These are phyloP conservation scores for Cymbopogon flexuosus DNA, from an alignment of 202 grass and related monocot genomes.

Conservation along the genomic window DNA sequence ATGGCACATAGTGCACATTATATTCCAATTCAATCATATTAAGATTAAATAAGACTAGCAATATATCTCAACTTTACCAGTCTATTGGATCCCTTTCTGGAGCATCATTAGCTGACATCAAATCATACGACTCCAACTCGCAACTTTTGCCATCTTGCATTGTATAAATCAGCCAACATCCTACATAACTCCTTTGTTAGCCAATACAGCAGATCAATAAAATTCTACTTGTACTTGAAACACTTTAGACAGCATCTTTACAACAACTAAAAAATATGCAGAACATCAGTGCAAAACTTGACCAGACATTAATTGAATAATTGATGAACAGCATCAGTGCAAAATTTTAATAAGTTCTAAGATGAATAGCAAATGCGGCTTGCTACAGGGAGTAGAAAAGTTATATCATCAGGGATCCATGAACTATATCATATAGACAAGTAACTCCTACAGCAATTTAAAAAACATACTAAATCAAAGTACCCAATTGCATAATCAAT, in stretches of 20 bases:
- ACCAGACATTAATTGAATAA: constrained; percentile 11
- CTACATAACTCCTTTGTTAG: constrained; percentile 41
- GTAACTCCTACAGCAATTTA: neutral
- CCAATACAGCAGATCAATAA: constrained; percentile 13
- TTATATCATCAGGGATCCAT: neutral
- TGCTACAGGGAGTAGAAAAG: neutral
- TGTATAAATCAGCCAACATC: constrained; percentile 89
- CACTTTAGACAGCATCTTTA: constrained; percentile 7
- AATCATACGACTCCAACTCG: constrained; percentile 72
- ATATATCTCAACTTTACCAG: constrained; percentile 49
- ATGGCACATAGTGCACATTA: constrained; percentile 1
- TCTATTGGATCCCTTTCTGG: constrained; percentile 89
- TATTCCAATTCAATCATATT: neutral
- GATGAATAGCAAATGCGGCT: neutral
- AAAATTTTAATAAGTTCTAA: neutral
- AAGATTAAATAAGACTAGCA: constrained; percentile 7
- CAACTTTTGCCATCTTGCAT: constrained; percentile 49
- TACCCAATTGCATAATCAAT: constrained; percentile 2
- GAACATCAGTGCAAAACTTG: neutral
- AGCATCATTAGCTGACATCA: constrained; percentile 91
- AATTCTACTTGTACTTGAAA: constrained; percentile 24
- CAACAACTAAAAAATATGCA: neutral
- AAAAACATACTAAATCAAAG: neutral
- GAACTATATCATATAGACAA: constrained; percentile 9
- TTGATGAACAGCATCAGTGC: neutral